Conservation (phyloP, 2,329 filamentous ascomycete genomes). For the Magnaporthiopsis rhizophila region DNA sequence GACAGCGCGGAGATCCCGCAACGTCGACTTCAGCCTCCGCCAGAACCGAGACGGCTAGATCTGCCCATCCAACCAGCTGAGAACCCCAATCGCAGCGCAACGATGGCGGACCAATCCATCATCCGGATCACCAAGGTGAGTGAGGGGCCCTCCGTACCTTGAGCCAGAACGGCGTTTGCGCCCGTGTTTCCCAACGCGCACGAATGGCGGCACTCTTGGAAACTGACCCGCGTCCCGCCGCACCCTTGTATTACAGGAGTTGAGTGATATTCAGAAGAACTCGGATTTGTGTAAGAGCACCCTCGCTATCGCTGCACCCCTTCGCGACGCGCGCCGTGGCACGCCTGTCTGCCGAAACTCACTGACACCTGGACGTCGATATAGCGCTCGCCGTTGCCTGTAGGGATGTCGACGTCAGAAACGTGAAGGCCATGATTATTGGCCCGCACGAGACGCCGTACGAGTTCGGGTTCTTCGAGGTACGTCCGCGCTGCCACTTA, state of each 20-base stretch:
- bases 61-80: neutral
- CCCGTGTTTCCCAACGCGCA: neutral
- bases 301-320: too few relatives aligned
- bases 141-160: slow-evolving; percentile 25
- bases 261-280: slow-evolving; percentile 75
- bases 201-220: neutral
- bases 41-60: neutral
- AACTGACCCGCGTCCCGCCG: neutral
- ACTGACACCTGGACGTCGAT: neutral
- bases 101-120: slow-evolving; percentile 77
- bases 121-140: slow-evolving; percentile 77
- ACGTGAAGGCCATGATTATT: slow-evolving; percentile 80
- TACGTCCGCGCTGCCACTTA: slow-evolving; percentile 28
- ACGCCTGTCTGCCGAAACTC: neutral
- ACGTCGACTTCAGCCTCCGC: neutral
- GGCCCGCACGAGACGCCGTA: slow-evolving; percentile 93
- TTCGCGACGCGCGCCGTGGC: neutral
- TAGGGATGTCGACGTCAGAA: slow-evolving; percentile 79
- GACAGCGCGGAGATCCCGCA: neutral
- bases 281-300: slow-evolving; percentile 66
- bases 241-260: slow-evolving; percentile 49
- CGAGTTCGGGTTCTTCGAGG: slow-evolving; percentile 96
- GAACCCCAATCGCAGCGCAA: slow-evolving; percentile 12
- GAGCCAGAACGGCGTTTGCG: slow-evolving; percentile 9
- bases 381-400: slow-evolving; percentile 80